Base-by-base conservation (phyloP, 1,284 basidiomycete species). In the Meripilus lineatus region DNA sequence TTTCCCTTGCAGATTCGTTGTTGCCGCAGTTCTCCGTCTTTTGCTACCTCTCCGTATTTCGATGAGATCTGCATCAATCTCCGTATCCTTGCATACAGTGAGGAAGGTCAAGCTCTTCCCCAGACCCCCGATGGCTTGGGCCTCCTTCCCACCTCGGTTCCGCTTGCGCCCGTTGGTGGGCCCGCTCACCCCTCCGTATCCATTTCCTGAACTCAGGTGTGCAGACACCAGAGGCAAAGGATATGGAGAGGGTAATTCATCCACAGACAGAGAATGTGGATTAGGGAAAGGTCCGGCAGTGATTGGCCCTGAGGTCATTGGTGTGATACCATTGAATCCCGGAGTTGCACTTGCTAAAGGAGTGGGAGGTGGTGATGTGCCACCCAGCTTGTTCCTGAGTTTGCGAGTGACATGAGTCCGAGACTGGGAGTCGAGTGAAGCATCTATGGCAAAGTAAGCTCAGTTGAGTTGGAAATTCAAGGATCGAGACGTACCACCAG, bases 231-330 rank as follows among this genome's bases (percentile, higher is more conserved):
- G 73, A 3, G 87, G 78, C 13, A 90, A 69, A 1, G 87, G 84
- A 67, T 89, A 90, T 3, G 84, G 84, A 0, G 87, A 89, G 1
- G 85, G 83, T 22, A 90, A 74, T 56, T 90, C 87, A 53, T 90
- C 88, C 32, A 89, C 81, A 3, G 81, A 74, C 36, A 89, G 76
- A 1, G 86, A 89, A 56, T 87, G 82, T 3, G 86, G 87, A 57
- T 88, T 89, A 14, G 76, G 72, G 57, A 87, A 73, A 0, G 81
- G 79, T 0, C 81, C 82, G 2, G 77, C 70, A 1, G 80, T 80
- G 46, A 84, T 75, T 5, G 79, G 74, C 3, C 79, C 66, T 20
- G 55, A 65, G 48, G 63, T 62, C 40, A 70, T 72, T 38, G 55
- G 63, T 49, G 57, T 50, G 38, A 58, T 65, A 13, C 67, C 61